Evolutionary conservation across 83 land plant genomes (phyloP).

Genomic region (Picea abies): DNA sequence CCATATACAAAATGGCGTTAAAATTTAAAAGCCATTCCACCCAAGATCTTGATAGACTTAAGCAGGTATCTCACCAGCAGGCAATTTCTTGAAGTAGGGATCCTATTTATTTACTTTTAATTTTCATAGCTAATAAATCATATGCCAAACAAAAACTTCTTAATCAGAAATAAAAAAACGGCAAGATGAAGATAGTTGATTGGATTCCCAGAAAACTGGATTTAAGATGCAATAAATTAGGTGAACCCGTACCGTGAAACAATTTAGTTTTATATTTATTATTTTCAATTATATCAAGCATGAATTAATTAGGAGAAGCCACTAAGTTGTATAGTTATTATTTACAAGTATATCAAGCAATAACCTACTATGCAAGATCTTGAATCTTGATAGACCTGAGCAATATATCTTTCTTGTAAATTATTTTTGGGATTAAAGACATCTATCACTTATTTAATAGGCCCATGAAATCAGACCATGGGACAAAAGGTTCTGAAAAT

Average conservation of each 20-base stretch:
- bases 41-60: neutral
- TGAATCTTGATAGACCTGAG: neutral
- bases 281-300: no score
- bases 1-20: neutral
- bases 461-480: neutral
- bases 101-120: neutral
- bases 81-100: neutral
- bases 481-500: conserved; percentile 1
- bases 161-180: neutral
- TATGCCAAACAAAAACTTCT: neutral
- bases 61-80: neutral
- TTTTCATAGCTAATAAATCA: neutral
- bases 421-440: neutral
- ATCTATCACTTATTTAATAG: neutral
- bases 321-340: no score
- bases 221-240: neutral
- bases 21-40: neutral
- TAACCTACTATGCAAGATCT: neutral
- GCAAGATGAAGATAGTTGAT: neutral
- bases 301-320: no score
- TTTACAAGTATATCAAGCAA: no score
- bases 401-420: neutral
- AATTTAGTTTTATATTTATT: no score
- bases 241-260: neutral
- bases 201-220: neutral